Evolutionary conservation across 257 asterid genomes (phyloP).

Genomic region (Leonotis leonurus): DNA sequence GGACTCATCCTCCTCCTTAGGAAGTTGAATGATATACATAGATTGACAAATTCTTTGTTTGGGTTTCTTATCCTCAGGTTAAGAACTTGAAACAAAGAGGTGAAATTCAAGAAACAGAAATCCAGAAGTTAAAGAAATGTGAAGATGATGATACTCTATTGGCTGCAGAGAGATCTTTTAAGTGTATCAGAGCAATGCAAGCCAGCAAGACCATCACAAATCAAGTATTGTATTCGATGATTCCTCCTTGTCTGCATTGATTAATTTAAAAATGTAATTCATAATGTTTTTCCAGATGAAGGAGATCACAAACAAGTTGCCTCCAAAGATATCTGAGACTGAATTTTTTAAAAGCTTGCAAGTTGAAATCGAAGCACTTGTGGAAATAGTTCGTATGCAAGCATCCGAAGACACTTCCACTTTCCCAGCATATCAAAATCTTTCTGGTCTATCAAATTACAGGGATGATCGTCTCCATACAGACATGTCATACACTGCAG

Average conservation of each 20-base stretch:
- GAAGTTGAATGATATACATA: neutral
- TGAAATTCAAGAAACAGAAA: slow-evolving; percentile 58
- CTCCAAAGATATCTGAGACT: slow-evolving; percentile 52
- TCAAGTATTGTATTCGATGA: slow-evolving; percentile 69
- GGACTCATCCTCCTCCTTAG: slow-evolving; percentile 1
- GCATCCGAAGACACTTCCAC: slow-evolving; percentile 28
- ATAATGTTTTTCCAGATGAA: slow-evolving; percentile 44
- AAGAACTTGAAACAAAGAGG: slow-evolving; percentile 57
- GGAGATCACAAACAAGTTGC: slow-evolving; percentile 57
- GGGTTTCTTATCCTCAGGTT: slow-evolving; percentile 25
- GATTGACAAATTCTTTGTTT: slow-evolving; percentile 1
- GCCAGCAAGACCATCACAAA: slow-evolving; percentile 47
- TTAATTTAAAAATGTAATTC: neutral
- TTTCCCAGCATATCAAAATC: slow-evolving; percentile 20
- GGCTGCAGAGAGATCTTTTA: slow-evolving; percentile 64
- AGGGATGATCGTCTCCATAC: slow-evolving; percentile 7
- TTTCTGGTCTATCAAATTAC: slow-evolving; percentile 6
- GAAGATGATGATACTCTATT: slow-evolving; percentile 41
- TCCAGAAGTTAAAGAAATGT: slow-evolving; percentile 46
- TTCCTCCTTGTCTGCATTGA: neutral
- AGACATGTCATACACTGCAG: slow-evolving; percentile 12
- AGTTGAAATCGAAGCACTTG: slow-evolving; percentile 45
- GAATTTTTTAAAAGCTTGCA: slow-evolving; percentile 41
- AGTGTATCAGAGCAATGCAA: slow-evolving; percentile 42
- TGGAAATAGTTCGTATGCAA: slow-evolving; percentile 31